These are phyloP conservation scores for Saccharomycopsis sp. DNA, from an alignment of 805 yeast genomes.

Conservation along the genomic window DNA sequence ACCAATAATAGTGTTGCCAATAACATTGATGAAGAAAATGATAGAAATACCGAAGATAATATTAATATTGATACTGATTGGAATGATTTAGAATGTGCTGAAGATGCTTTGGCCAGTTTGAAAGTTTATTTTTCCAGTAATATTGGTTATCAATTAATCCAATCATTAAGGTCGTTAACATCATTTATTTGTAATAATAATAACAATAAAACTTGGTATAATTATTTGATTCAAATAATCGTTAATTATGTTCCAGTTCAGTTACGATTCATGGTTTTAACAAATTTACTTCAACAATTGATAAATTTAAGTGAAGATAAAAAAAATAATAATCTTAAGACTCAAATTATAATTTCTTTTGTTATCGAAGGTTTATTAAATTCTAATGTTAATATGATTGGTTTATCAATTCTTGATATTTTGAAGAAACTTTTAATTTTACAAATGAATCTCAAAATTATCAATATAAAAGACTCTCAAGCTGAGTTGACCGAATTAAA, in stretches of 20 bases:
- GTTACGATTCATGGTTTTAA: slow-evolving; percentile 53
- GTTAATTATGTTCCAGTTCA: slow-evolving; percentile 77
- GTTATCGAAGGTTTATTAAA: slow-evolving; percentile 51
- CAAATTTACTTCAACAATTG: slow-evolving; percentile 33
- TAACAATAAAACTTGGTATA: slow-evolving; percentile 35
- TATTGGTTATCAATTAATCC: slow-evolving; percentile 44
- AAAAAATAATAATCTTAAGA: slow-evolving; percentile 19
- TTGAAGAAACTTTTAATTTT: slow-evolving; percentile 46
- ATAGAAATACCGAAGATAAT: slow-evolving; percentile 14
- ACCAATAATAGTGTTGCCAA: background rate
- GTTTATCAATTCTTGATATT: slow-evolving; percentile 75
- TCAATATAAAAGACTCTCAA: no score
- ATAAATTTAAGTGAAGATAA: slow-evolving; percentile 15
- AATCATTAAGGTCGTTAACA: slow-evolving; percentile 20
- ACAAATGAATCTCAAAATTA: no score
- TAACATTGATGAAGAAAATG: background rate
- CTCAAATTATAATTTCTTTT: slow-evolving; percentile 33
- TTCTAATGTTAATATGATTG: slow-evolving; percentile 75
- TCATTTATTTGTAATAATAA: no score
- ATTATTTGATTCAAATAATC: slow-evolving; percentile 48
- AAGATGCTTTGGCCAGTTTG: slow-evolving; percentile 40
- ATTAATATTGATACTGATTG: slow-evolving; percentile 11
- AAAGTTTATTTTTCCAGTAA: slow-evolving; percentile 54
- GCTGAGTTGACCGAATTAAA: background rate
- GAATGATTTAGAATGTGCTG: slow-evolving; percentile 13